Percentiles rank a stretch among this genome's conserved stretches.
Conservation (phyloP, 805 yeast species). For the Candida xiaguanensis region DNA sequence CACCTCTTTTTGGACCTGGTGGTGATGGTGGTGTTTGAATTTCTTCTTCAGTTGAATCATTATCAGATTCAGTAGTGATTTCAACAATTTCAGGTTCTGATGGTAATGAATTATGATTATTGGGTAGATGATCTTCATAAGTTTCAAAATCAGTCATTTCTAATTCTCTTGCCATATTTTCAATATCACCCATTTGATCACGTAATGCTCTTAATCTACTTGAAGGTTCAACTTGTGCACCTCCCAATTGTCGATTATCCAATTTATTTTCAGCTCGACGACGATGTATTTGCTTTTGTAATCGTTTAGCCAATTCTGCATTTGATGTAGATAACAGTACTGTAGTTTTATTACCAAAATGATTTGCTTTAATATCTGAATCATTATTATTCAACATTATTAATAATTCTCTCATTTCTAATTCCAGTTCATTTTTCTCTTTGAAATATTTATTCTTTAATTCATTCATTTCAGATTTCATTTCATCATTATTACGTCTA, state of each 20-base stretch:
- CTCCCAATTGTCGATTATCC: conserved; percentile 45
- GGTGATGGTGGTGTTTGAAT: conserved; percentile 12
- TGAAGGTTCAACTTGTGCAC: conserved; percentile 64
- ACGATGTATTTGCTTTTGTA: conserved; percentile 44
- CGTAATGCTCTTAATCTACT: conserved; percentile 69
- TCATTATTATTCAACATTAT: conserved; percentile 51
- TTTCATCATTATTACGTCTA: conserved; percentile 57
- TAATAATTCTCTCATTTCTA: conserved; percentile 71
- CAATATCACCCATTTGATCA: conserved; percentile 81
- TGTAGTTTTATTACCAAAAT: conserved; percentile 29
- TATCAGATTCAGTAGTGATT: conserved; percentile 15
- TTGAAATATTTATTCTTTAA: conserved; percentile 53
- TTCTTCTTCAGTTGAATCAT: conserved; percentile 16
- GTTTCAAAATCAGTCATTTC: conserved; percentile 78
- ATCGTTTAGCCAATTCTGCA: conserved; percentile 35
- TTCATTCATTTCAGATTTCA: conserved; percentile 61
- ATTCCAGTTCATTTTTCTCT: conserved; percentile 73
- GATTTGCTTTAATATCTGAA: conserved; percentile 30
- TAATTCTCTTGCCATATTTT: conserved; percentile 77
- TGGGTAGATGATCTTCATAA: conserved; percentile 16
- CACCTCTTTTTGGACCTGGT: conserved; percentile 36
- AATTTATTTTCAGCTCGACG: conserved; percentile 45
- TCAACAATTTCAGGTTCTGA: conserved; percentile 19
- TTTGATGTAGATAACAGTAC: conserved; percentile 31
- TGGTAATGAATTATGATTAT: conserved; percentile 2